Percentiles rank a stretch among this genome's conserved stretches.
phyloP scores from a whole-genome alignment of 768 basidiomycete species.

The Dictyophora rubrovolvata region DNA sequence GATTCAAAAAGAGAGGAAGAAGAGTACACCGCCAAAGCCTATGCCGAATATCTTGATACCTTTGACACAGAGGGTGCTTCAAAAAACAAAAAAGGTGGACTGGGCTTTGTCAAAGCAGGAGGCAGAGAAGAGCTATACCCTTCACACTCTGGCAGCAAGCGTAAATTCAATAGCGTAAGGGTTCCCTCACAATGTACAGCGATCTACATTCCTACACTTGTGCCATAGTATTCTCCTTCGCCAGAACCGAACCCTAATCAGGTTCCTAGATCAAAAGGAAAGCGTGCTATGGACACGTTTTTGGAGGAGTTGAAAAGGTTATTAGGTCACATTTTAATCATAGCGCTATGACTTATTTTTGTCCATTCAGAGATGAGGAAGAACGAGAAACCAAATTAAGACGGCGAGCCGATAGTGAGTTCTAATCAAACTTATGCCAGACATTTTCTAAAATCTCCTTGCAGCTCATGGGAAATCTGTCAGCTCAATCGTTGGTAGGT shows the following conservation, averaged over 20 bases:
- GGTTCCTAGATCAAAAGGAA: slow-evolving; percentile 76
- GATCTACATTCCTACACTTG: neutral
- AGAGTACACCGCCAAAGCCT: slow-evolving; percentile 65
- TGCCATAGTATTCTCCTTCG: slow-evolving; percentile 40
- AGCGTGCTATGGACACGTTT: slow-evolving; percentile 92
- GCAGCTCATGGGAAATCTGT: slow-evolving; percentile 64
- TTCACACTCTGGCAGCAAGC: slow-evolving; percentile 16
- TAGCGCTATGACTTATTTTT: neutral
- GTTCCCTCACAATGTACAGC: neutral
- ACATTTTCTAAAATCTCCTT: neutral
- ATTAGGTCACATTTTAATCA: neutral
- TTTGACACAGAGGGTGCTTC: slow-evolving; percentile 64
- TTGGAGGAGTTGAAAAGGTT: slow-evolving; percentile 94
- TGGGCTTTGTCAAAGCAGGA: slow-evolving; percentile 51
- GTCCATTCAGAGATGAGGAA: slow-evolving; percentile 69
- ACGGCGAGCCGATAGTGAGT: slow-evolving; percentile 40
- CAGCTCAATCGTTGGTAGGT: slow-evolving; percentile 79
- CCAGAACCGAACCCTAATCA: slow-evolving; percentile 29
- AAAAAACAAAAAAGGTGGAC: slow-evolving; percentile 34
- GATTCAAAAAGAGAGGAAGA: slow-evolving; percentile 49
- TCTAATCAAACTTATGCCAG: neutral
- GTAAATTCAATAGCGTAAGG: slow-evolving; percentile 24
- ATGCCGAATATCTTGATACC: slow-evolving; percentile 75
- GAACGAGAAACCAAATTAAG: slow-evolving; percentile 78
- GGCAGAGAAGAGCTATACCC: slow-evolving; percentile 41